Evolutionary conservation across 495 filamentous ascomycete species (phyloP), one percentile per base, ranked within the genome.

Genomic region (Talaromyces nanjingensis): DNA sequence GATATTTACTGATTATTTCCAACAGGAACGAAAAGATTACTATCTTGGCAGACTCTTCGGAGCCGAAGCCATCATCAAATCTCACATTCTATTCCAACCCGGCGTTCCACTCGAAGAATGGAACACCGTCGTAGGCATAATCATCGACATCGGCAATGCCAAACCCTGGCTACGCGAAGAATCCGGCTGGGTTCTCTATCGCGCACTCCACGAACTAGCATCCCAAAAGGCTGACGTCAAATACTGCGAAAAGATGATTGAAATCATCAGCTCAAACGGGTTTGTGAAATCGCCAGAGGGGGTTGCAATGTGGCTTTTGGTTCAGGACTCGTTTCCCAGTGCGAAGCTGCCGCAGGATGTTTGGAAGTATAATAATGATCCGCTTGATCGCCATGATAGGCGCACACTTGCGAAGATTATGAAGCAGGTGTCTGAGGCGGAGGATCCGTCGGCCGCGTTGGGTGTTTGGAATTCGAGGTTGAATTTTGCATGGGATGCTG

Each of bases 121-220:
- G 88, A 72, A 78, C n/a, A 74, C 79, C 59, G 75, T 92, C 20
- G 69, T 83, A 39, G 74, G 75, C 54, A 67, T 81, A n/a, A 68
- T 87, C n/a, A 81, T 78, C 64, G 79, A 80, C 18, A 71, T 87
- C 42, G 83, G 85, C 52, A 76, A 76, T 64, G 80, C 81, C 64
- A 94, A 96, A 74, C 83, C 88, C 8, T 97, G 94, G 96, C 82
- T 98, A 62, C 84, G 89, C 63, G 88, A 94, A 71, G 89, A 93
- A 70, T 94, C 91, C 67, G 91, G 90, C 12, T 91, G 85, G 83
- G 81, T 94, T 34, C 62, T 89, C 5, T 83, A 79, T 62, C 74
- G 80, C 31, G 76, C 73, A 62, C 62, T 85, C 24, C 74, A 77
- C 33, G 77, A 75, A n/a, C 68, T 83, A 27, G 69, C 73, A 2